Evolutionary conservation across 495 filamentous ascomycete genomes (phyloP).

Genomic region (Podospora didyma): DNA sequence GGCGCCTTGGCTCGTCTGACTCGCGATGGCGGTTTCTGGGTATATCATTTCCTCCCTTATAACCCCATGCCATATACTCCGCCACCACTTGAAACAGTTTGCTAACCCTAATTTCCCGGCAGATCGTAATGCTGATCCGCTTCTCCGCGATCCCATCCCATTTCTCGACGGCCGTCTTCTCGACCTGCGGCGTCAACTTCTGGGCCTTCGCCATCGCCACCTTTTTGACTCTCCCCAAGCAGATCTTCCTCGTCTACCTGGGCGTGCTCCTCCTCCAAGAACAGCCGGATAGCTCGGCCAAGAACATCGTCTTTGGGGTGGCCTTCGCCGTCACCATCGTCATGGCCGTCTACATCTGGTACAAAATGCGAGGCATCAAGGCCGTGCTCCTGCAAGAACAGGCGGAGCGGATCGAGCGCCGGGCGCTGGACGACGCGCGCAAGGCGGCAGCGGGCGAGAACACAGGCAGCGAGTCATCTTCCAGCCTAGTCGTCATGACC

Average conservation of each 20-base stretch:
- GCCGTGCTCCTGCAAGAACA: slow-evolving; percentile 25
- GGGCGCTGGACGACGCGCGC: neutral
- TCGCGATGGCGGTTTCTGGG: slow-evolving; percentile 26
- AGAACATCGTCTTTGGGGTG: slow-evolving; percentile 25
- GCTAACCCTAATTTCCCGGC: neutral
- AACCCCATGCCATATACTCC: no score
- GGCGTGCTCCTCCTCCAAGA: slow-evolving; percentile 25
- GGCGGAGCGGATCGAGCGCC: slow-evolving; percentile 6
- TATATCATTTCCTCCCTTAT: neutral
- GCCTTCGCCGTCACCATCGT: slow-evolving; percentile 20
- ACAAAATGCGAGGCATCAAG: slow-evolving; percentile 28
- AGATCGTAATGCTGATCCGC: slow-evolving; percentile 30
- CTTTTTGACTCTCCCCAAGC: slow-evolving; percentile 30
- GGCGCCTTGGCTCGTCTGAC: slow-evolving; percentile 25
- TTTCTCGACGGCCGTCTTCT: slow-evolving; percentile 31
- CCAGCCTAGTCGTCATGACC: no score
- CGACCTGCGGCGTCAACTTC: slow-evolving; percentile 31
- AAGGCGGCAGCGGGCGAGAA: no score
- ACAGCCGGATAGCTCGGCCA: slow-evolving; percentile 18
- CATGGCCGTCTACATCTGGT: slow-evolving; percentile 22
- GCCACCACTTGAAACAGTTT: neutral
- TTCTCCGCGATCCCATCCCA: slow-evolving; percentile 31
- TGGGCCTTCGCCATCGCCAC: slow-evolving; percentile 29
- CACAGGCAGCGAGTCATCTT: no score
- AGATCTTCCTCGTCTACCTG: slow-evolving; percentile 32